Evolutionary conservation across 2,329 filamentous ascomycete species (phyloP).

Genomic region (Stagonosporopsis cucurbitacearum): DNA sequence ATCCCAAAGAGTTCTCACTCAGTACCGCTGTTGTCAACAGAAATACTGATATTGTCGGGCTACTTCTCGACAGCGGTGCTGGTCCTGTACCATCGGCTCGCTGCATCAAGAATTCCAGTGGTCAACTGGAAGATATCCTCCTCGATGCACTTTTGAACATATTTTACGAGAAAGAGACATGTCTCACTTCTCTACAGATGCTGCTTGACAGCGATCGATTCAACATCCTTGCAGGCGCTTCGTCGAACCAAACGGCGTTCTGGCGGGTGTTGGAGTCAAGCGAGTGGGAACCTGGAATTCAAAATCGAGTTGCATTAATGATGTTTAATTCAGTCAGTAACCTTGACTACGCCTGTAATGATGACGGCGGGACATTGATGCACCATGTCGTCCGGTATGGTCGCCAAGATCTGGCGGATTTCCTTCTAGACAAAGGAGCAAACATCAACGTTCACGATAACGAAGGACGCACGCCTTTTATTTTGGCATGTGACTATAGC

Average conservation of each 20-base stretch:
- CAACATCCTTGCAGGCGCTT: constrained; percentile 24
- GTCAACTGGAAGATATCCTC: background rate
- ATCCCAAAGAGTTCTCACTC: constrained; percentile 24
- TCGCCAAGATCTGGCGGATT: constrained; percentile 71
- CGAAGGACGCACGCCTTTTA: constrained; percentile 24
- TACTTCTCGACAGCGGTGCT: constrained; percentile 26
- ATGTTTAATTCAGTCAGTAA: constrained; percentile 28
- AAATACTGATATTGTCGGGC: constrained; percentile 19
- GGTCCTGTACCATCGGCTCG: constrained; percentile 16
- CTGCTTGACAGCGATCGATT: constrained; percentile 23
- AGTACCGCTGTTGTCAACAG: constrained; percentile 18
- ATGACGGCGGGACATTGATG: constrained; percentile 26
- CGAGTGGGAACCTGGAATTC: constrained; percentile 8
- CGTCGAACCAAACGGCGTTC: constrained; percentile 20
- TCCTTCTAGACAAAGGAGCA: constrained; percentile 73
- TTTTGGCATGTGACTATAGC: constrained; percentile 19
- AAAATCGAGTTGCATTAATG: constrained; percentile 18
- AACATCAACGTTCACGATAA: constrained; percentile 21
- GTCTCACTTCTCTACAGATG: constrained; percentile 18
- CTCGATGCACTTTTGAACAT: constrained; percentile 15
- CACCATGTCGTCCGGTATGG: constrained; percentile 24
- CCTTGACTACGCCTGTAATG: constrained; percentile 20
- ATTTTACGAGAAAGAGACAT: constrained; percentile 11
- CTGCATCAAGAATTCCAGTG: background rate
- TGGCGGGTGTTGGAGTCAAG: constrained; percentile 18